Evolutionary conservation across 768 basidiomycete species (phyloP).

Genomic region (Galerina sulciceps): DNA sequence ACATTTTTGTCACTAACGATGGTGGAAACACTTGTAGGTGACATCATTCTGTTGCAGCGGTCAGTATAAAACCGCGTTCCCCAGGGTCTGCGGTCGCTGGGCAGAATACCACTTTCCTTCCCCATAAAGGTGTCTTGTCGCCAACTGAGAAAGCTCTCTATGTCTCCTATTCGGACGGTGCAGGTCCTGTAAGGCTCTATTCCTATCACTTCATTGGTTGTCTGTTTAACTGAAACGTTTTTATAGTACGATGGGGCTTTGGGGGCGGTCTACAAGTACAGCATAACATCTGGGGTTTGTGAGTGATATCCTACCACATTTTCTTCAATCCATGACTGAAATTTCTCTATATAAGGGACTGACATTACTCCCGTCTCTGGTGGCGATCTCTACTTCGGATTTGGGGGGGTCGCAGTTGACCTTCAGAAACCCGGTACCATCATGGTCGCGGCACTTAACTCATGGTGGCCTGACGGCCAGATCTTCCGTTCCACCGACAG

Average conservation of each 20-base stretch:
- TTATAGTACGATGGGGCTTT: slow-evolving; percentile 56
- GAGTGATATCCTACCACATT: slow-evolving; percentile 10
- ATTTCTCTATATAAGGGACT: slow-evolving; percentile 39
- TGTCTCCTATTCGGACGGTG: slow-evolving; percentile 64
- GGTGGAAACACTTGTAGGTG: slow-evolving; percentile 59
- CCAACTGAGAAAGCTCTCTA: slow-evolving; percentile 60
- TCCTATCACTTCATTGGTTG: not conserved
- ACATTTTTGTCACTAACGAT: slow-evolving; percentile 60
- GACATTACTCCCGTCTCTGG: slow-evolving; percentile 67
- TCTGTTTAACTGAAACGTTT: not conserved
- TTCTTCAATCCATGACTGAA: not conserved
- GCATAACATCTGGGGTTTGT: slow-evolving; percentile 56
- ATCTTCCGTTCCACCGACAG: slow-evolving; percentile 65
- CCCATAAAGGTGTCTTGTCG: slow-evolving; percentile 71
- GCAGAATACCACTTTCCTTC: slow-evolving; percentile 59
- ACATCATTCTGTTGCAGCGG: not conserved
- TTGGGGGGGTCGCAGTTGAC: slow-evolving; percentile 66
- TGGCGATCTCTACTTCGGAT: slow-evolving; percentile 63
- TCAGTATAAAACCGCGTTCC: not conserved
- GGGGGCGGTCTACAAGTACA: slow-evolving; percentile 56
- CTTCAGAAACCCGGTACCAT: slow-evolving; percentile 62
- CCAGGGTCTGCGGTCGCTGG: slow-evolving; percentile 62
- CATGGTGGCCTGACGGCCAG: slow-evolving; percentile 70
- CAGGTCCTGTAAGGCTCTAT: slow-evolving; percentile 48
- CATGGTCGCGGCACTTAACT: slow-evolving; percentile 71